These are phyloP conservation scores for Bacterosira constricta DNA, from an alignment of 108 stramenopile genomes.

Conservation along the genomic window DNA sequence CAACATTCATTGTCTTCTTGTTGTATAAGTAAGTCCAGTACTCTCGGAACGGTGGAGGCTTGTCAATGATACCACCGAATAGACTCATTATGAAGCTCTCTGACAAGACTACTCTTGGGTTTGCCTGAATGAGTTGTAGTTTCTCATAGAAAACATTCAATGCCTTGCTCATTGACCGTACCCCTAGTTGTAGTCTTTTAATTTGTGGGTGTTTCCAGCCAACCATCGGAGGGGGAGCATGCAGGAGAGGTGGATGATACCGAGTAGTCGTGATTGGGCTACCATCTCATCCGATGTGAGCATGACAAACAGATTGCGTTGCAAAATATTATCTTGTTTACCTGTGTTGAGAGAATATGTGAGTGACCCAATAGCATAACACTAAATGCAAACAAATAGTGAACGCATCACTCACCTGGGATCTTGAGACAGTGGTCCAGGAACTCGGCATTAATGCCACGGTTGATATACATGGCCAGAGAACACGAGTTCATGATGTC, in stretches of 20 bases:
- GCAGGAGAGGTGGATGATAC: constrained; percentile 1
- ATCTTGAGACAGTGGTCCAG: too few species aligned
- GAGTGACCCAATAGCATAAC: too few species aligned
- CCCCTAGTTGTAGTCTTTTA: background rate
- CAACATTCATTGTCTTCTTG: constrained; percentile 1
- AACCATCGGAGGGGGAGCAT: constrained; percentile 6
- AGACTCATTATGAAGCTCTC: constrained; percentile 5
- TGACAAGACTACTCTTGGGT: background rate
- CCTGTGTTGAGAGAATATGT: background rate
- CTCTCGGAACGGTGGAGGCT: background rate
- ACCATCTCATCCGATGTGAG: too few species aligned
- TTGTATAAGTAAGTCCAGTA: constrained; percentile 1
- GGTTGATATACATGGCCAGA: background rate
- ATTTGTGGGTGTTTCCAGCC: constrained; percentile 3
- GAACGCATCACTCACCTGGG: too few species aligned
- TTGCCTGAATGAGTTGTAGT: background rate
- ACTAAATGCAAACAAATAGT: too few species aligned
- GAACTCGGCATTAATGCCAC: too few species aligned
- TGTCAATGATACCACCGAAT: background rate
- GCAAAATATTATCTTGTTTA: background rate
- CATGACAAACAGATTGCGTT: background rate
- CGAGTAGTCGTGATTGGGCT: background rate
- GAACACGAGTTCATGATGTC: background rate
- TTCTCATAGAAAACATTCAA: background rate
- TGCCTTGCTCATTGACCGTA: background rate